Evolutionary conservation across 345 rosid species (phyloP).

Genomic region (Eucalyptus shirleyi): DNA sequence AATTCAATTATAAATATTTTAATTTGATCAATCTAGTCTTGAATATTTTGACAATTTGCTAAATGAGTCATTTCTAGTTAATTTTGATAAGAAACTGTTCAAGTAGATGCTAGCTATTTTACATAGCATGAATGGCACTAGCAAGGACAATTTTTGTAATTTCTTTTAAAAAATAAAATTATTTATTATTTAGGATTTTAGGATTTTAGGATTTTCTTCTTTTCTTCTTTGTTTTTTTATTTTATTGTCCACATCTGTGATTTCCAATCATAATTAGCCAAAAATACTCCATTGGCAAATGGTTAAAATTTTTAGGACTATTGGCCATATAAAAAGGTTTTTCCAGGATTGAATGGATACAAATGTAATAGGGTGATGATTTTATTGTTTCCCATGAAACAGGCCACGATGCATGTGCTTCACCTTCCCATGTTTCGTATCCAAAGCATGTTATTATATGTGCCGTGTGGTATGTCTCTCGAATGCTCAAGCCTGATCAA

Average conservation of each 20-base stretch:
- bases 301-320: not conserved
- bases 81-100: no score
- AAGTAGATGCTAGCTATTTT: rapidly evolving
- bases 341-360: no score
- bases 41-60: no score
- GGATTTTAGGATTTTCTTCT: no score
- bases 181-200: no score
- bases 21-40: no score
- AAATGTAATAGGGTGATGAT: no score
- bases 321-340: no score
- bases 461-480: not conserved
- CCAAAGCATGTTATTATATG: not conserved
- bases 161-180: no score
- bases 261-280: not conserved
- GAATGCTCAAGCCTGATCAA: not conserved
- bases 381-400: not conserved
- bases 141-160: rapidly evolving
- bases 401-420: not conserved
- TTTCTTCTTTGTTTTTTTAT: no score
- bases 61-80: rapidly evolving
- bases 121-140: no score
- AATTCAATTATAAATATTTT: no score
- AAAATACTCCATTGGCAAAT: not conserved
- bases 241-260: rapidly evolving
- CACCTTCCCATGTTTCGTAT: not conserved